Base-by-base conservation (phyloP, 176 grass and related monocot species). In the Oryza glaberrima region DNA sequence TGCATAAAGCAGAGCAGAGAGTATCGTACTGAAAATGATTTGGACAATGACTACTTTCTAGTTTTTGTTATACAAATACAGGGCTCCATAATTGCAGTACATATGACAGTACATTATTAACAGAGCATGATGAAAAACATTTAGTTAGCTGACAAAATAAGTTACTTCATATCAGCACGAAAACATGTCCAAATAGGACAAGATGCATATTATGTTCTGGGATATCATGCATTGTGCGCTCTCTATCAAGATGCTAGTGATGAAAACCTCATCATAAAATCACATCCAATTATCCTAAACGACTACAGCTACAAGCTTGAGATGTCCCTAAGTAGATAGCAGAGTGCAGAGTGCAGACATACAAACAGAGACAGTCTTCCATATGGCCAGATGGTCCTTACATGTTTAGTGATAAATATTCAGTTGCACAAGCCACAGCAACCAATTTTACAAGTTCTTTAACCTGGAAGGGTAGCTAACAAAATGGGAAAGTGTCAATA, bases 121-220 rank as follows among this genome's bases (percentile, higher is more conserved):
- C 26, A 47, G 25, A 32, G 4, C 20, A 69, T 20, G n/a, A 69
- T 3, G 38, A 28, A 49, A 22, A 74, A 17, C 26, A 60, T 54
- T 38, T 38, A 38, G 4, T 11, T 52, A 78, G 64, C 32, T 44
- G 43, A 28, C 12, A 65, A 78, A 28, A 4, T 67, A 67, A 32
- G 46, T 65, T 22, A 15, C 25, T 72, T 66, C 40, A 47, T 7
- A n/a, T 38, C 54, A 65, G 8, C 12, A 38, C 36, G 1, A 68
- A 79, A 73, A 68, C 46, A 32, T 68, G 75, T 12, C 34, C n/a
- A 60, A 80, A 40, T 80, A 65, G n/a, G 61, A 56, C 58, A 54
- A 78, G 26, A 38, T 11, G 8, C 20, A 1, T 72, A 71, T 41
- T 63, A 60, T 61, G 30, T 69, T 38, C 11, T 40, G 11, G 0